phyloP scores from a whole-genome alignment of 768 basidiomycete species.

The Russula abietina region DNA sequence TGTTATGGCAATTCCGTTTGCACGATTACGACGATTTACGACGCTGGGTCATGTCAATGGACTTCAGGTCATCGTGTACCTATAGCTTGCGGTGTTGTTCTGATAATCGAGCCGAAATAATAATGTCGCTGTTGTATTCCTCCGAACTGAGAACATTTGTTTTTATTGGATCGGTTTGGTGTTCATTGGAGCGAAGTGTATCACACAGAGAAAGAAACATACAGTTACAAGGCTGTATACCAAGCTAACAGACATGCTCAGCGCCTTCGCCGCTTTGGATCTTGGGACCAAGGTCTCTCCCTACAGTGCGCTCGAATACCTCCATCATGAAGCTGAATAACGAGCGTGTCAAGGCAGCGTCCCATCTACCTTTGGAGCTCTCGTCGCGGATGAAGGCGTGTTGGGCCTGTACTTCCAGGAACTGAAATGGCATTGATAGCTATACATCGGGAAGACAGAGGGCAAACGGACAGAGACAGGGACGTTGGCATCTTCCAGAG shows the following conservation, averaged over 20 bases:
- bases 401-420: conserved; percentile 94
- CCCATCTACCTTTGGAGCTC: conserved; percentile 90
- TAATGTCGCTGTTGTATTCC: conserved; percentile 30
- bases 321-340: conserved; percentile 88
- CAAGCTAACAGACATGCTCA: conserved; percentile 67
- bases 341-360: conserved; percentile 80
- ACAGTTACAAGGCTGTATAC: conserved; percentile 29
- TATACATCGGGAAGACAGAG: not conserved
- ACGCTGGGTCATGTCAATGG: conserved; percentile 26
- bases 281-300: conserved; percentile 74
- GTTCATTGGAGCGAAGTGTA: no score
- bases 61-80: conserved; percentile 30
- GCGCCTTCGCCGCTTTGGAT: conserved; percentile 40
- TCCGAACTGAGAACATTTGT: conserved; percentile 7
- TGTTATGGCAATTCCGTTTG: conserved; percentile 33
- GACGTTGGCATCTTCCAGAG: conserved; percentile 75
- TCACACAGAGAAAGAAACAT: no score
- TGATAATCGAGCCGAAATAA: conserved; percentile 29
- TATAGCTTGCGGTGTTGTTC: conserved; percentile 28
- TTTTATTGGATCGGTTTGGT: not conserved
- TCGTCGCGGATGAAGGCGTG: conserved; percentile 96
- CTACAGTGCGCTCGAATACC: conserved; percentile 84
- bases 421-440: conserved; percentile 40
- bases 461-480: conserved; percentile 52
- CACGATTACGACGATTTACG: conserved; percentile 31